A percentile compares a stretch with the other conserved stretches of the same genome.
Conservation (phyloP, 345 rosid species). For the Cochlearia excelsa region DNA sequence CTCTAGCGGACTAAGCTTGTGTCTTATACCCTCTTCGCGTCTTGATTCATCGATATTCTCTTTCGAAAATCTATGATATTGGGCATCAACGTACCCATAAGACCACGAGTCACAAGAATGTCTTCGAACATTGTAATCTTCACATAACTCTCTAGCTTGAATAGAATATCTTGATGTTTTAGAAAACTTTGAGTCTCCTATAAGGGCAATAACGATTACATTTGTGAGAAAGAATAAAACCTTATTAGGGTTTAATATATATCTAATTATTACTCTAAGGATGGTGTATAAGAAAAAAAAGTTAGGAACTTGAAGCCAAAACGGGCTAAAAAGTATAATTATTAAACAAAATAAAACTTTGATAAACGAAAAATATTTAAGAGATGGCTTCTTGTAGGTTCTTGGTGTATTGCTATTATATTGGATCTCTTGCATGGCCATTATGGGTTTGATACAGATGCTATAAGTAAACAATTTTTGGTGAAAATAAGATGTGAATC, state of each 20-base stretch:
- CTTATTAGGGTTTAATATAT: conserved; percentile 35
- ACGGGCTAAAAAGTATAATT: conserved; percentile 39
- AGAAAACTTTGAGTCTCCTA: conserved; percentile 49
- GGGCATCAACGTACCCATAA: conserved; percentile 8
- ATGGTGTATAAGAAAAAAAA: conserved; percentile 32
- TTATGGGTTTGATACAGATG: not conserved
- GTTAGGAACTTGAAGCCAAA: conserved; percentile 40
- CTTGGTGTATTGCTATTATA: conserved; percentile 34
- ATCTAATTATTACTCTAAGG: conserved; percentile 28
- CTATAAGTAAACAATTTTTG: too few species aligned
- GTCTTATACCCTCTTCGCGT: conserved; percentile 12
- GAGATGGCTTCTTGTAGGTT: conserved; percentile 22
- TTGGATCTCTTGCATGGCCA: conserved; percentile 33
- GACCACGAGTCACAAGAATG: conserved; percentile 22
- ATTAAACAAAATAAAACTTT: conserved; percentile 37
- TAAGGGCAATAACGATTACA: conserved; percentile 49
- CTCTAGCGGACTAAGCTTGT: conserved; percentile 31
- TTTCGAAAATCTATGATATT: not conserved
- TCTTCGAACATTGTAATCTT: conserved; percentile 40
- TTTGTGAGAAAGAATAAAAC: conserved; percentile 53
- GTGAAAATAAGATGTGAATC: too few species aligned
- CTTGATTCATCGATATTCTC: conserved; percentile 5
- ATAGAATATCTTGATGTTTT: conserved; percentile 34
- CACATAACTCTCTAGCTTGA: conserved; percentile 29
- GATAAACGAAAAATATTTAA: conserved; percentile 26